Base-by-base conservation (phyloP, 805 yeast genomes). In the Saccharomycopsis schoenii region DNA sequence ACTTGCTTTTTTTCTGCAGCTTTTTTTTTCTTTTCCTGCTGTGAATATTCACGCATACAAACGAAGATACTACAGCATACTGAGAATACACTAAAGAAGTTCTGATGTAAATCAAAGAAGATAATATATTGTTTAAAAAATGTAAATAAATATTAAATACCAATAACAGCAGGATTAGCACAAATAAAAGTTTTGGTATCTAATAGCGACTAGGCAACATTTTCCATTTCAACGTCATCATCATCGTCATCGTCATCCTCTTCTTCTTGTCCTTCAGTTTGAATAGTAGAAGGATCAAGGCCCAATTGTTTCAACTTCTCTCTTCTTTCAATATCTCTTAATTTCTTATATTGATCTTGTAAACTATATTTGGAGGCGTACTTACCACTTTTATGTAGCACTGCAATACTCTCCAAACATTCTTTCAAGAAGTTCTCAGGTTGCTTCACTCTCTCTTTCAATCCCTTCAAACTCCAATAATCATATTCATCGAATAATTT, bases 381-480 rank as follows among this genome's bases (percentile, higher is more conserved):
- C 1, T 99, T 97, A 15, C 99, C 99, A 71, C 90, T 90, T 71
- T 93, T 91, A 68, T 89, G 92, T 69, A 94, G 79, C 39, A 83
- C 80, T 1, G 98, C 98, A 69, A 94, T 89, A 56, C 87, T 83
- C 64, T 93, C 99, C 57, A 94, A 76, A 61, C 94, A 88, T 70
- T 92, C 97, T 70, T 92, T 90, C 65, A 94, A 77, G 71, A 89
- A 96, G 21, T 86, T 86, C 71, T 94, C 99, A 1, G 99, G 99
- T 77, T 94, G 99, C 68, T 86, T 85, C 1, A 97, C 91, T 67
- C 96, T 82, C 71, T 94, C 99, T 69, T 90, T 87, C 64, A 94
- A 77, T 47, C 97, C 97, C 73, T 91, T 91, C 79, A 94, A 80
- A 11, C 94, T 85, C 99, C 99, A 94, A 73, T 92, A 94, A 70